These are phyloP conservation scores for Leishmania lainsoni DNA, from an alignment of 208 protist genomes.

Conservation along the genomic window DNA sequence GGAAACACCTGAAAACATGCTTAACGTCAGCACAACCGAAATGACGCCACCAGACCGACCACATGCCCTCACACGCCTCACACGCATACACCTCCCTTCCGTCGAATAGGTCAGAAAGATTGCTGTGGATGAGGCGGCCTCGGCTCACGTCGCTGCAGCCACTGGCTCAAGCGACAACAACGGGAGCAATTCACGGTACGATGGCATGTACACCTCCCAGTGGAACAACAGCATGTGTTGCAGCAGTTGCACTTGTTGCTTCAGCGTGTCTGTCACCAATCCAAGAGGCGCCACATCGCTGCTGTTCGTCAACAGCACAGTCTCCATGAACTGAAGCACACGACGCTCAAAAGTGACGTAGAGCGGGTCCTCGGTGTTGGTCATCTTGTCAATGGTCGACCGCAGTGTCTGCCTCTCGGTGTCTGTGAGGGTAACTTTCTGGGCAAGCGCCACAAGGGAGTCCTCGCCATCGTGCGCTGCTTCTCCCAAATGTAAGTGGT, in stretches of 20 bases:
- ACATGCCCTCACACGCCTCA: background rate
- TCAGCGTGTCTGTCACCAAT: constrained; percentile 60
- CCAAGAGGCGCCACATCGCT: constrained; percentile 45
- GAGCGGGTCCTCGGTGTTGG: constrained; percentile 64
- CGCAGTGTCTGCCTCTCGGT: constrained; percentile 47
- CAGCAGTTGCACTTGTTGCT: constrained; percentile 39
- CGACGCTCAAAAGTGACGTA: constrained; percentile 78
- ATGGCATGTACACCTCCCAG: constrained; percentile 76
- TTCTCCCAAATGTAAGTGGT: constrained; percentile 18
- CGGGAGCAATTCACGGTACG: constrained; percentile 54
- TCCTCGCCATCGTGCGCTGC: constrained; percentile 3
- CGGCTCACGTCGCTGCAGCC: background rate
- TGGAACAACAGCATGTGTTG: constrained; percentile 59
- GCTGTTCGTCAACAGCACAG: constrained; percentile 24
- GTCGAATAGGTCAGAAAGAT: background rate
- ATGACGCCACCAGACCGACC: background rate
- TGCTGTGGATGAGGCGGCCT: no score
- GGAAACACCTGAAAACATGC: constrained; percentile 7
- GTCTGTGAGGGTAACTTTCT: constrained; percentile 38
- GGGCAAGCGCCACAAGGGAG: constrained; percentile 9
- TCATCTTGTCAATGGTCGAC: constrained; percentile 81
- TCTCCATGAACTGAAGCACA: constrained; percentile 47
- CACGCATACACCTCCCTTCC: background rate
- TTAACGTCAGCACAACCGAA: background rate
- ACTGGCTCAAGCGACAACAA: constrained; percentile 18